A percentile compares a stretch with the other conserved stretches of the same genome.
Conservation (phyloP, 202 grass and related monocot genomes). For the Hordeum pubiflorum region DNA sequence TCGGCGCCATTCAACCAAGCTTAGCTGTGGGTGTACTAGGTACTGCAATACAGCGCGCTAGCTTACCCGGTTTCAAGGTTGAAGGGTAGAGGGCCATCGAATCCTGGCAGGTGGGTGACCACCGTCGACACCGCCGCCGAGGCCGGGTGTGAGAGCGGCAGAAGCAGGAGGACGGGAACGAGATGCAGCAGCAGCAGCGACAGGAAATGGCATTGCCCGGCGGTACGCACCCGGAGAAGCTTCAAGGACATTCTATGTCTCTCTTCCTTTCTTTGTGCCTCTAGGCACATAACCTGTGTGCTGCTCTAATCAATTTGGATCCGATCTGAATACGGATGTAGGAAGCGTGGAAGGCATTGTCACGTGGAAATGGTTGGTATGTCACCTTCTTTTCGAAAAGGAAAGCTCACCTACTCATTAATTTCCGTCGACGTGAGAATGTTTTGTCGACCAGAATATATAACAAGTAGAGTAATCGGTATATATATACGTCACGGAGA, state of each 20-base stretch:
- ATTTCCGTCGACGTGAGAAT: neutral
- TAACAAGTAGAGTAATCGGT: too few relatives aligned
- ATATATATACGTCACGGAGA: too few relatives aligned
- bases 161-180: neutral
- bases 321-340: neutral
- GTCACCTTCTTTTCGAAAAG: neutral
- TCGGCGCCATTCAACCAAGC: neutral
- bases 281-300: neutral
- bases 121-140: neutral
- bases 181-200: neutral
- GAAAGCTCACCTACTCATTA: neutral
- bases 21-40: neutral
- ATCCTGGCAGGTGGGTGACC: conserved; percentile 47
- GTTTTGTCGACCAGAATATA: neutral
- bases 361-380: neutral
- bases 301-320: neutral
- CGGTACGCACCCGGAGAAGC: too few relatives aligned
- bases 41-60: neutral
- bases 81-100: conserved; percentile 59
- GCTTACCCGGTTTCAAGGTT: conserved; percentile 45
- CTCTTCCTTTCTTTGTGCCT: neutral
- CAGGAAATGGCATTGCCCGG: neutral
- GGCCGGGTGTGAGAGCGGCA: neutral
- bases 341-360: neutral
- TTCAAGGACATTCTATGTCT: neutral